Base-by-base conservation (phyloP, 2,329 filamentous ascomycete genomes). In the Chaetomium strumarium region DNA sequence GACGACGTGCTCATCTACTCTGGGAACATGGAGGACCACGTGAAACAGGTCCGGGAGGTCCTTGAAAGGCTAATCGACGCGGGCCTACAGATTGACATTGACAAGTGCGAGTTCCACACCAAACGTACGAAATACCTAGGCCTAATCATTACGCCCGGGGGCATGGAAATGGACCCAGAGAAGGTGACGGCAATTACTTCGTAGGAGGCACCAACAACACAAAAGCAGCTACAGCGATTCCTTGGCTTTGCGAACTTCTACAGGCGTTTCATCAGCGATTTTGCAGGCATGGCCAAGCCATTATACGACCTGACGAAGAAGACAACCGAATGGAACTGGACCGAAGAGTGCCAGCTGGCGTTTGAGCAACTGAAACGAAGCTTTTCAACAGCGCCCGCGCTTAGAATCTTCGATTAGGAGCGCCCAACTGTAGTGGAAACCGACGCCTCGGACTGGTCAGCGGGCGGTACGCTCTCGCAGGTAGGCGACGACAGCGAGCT, bases 161-260 rank as follows among this genome's bases (percentile, higher is more conserved):
- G 42, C 8, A 47, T 52, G 5, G 4, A 19, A 2, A 52, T 52
- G 12, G 42, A 46, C 12, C 29, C 8, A 1, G 24, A 46, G 13
- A 52, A 46, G 19, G 49, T 51, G 5, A 1, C 31, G 3, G n/a
- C 8, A 13, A 40, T 51, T 9, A 5, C n/a, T 4, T 9, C n/a
- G 1, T 41, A 5, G 37, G 0, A 30, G 14, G 2, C 14, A 5
- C 43, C 37, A 1, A 46, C 16, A 1, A 44, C 24, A 3, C 16
- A n/a, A 12, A 30, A 5, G 2, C 11, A 52, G 12, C 24, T 46
- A 16, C 16, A 51, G 34, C 19, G 20, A 0, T 24, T 53, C 38
- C 12, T 53, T 2, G 24, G 51, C 19, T 49, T 53, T 16, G 40
- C 14, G 2, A 53, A 53, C 12, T 53, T 53, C 24, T 53, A 53